phyloP scores from a whole-genome alignment of 1,284 basidiomycete species.

The Lignosus rhinocerotis region DNA sequence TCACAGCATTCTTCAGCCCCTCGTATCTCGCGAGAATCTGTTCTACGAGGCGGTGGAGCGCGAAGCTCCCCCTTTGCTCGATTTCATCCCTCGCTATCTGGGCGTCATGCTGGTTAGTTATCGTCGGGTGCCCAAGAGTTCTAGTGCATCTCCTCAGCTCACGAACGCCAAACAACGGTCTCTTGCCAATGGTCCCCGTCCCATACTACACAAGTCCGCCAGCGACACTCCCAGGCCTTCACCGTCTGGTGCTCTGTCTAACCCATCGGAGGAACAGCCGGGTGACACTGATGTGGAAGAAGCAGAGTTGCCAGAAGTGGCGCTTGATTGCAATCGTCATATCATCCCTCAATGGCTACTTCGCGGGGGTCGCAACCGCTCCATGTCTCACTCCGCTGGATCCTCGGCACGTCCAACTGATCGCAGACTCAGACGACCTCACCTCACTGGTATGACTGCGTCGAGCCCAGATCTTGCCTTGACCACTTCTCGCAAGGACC shows the following conservation, averaged over 20 bases:
- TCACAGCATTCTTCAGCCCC: conserved; percentile 59
- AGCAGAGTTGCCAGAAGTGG: conserved; percentile 86
- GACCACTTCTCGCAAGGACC: conserved; percentile 18
- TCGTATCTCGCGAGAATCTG: conserved; percentile 94
- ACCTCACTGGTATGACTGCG: conserved; percentile 51
- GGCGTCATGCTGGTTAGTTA: conserved; percentile 99
- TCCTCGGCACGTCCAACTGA: conserved; percentile 23
- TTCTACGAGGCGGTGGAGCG: conserved; percentile 98
- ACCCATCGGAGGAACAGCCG: conserved; percentile 26
- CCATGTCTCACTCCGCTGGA: conserved; percentile 48
- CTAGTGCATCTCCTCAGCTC: conserved; percentile 22
- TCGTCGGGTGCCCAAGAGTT: conserved; percentile 59
- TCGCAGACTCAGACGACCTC: conserved; percentile 35
- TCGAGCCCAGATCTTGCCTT: conserved; percentile 66
- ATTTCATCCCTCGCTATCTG: conserved; percentile 94
- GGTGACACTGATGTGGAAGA: conserved; percentile 57
- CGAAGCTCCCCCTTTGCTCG: conserved; percentile 87
- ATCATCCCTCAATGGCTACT: conserved; percentile 95
- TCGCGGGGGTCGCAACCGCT: conserved; percentile 51
- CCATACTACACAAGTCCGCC: conserved; percentile 39
- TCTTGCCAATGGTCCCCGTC: conserved; percentile 15
- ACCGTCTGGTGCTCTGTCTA: not conserved
- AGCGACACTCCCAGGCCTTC: conserved; percentile 30
- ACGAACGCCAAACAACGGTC: conserved; percentile 12
- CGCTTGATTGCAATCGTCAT: conserved; percentile 90